Base-by-base conservation (phyloP, 192 early-diverging fungal genomes). In the Rhizoclosmatium sp. region DNA sequence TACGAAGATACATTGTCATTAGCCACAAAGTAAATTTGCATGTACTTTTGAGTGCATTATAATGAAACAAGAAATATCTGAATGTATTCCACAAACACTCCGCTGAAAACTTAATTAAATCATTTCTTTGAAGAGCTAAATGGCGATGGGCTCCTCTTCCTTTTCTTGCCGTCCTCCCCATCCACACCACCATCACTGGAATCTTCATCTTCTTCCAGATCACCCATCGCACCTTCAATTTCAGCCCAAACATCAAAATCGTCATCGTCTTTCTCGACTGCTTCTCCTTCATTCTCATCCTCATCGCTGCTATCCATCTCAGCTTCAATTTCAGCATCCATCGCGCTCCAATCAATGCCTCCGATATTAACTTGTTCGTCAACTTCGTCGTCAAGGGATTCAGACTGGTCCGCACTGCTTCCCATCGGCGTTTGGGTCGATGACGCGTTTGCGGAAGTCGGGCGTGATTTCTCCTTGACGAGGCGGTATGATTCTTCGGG, bases 401-500 rank as follows among this genome's bases (percentile, higher is more conserved):
- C 45, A 10, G 51, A 56, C 39, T 46, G 54, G 39, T 49, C 23
- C 39, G 65, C 40, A 12, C 21, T 12, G 61, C 31, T 7, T 45
- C 21, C 59, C 19, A 45, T 65, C 64, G 62, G 42, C n/a, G 16
- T 72, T 51, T 44, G n/a, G 71, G 41, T 56, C n/a, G 47, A 14
- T 59, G 16, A 12, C 12, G n/a, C 54, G n/a, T 54, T 31, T 56
- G 23, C 60, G 39, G 12, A 21, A 47, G 39, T 81, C 41, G n/a
- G 56, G 19, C 47, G 46, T 1, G 56, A 10, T 74, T 41, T 47
- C 21, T 23, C 44, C 48, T 40, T 16, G 1, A 56, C 19, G 44
- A 90, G 85, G 59, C 89, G 56, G 71, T 95, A 96, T 1, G 75
- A 46, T 0, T 81, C 73, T 81, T 97, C 95, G 21, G 93, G 89